Base-by-base conservation (phyloP, 2,329 filamentous ascomycete species). In the Fusarium oxysporum region DNA sequence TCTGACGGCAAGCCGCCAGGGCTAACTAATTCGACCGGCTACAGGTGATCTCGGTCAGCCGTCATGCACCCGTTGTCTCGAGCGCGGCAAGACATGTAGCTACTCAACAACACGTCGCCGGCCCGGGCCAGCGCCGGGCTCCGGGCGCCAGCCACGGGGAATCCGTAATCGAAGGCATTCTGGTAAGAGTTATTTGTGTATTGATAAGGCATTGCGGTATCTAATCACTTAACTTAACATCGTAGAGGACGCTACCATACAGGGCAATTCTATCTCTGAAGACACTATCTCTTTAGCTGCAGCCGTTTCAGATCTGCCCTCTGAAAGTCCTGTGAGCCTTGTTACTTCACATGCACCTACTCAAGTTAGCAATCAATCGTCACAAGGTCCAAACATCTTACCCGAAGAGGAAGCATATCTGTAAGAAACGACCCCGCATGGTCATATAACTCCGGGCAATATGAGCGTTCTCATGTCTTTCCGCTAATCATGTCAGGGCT, bases 391-490 rank as follows among this genome's bases (percentile, higher is more conserved):
- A 8, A 44, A 16, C 8, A 19, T 55, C 16, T 30, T 33, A 12
- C 53, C 37, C 6, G 37, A 44, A 10, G 53, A 55, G 28, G n/a
- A 30, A 30, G 6, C 28, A 3, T 55, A 55, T 14, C 8, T 55
- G 53, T 44, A 55, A 28, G 50, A 28, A 0, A 17, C 1, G 0
- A 14, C 2, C 8, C 2, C 10, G 3, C 8, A 10, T 35, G 4
- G 0, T 5, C 12, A 19, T 25, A 14, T 1, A 51, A 2, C 23
- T 2, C 17, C 6, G 4, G 9, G 16, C 3, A 48, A 25, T 5
- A 43, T 21, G 5, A 6, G 12, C 3, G 0, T 21, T 28, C 5
- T 14, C 9, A 2, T n/a, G n/a, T 48, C 4, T 30, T 19, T 21
- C 2, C 9, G 13, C 37, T 55, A 8, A 56, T 16, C 10, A 25